Evolutionary conservation across 345 rosid genomes (phyloP), one percentile per base, ranked within the genome.

Genomic region (Salix viminalis): DNA sequence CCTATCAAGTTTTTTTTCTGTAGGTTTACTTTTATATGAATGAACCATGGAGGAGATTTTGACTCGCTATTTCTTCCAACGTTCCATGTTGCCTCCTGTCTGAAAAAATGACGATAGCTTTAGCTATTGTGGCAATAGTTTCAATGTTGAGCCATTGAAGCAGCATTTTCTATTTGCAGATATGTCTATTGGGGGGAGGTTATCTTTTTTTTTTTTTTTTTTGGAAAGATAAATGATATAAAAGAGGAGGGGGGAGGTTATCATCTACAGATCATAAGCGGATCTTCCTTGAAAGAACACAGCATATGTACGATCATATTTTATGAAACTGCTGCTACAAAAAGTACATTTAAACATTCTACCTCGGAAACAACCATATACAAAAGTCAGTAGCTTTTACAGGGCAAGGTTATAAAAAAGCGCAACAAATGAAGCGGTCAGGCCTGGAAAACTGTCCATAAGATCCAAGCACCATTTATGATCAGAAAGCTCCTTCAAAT

Each of bases 401-500:
- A 26, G 7, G 39, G 6, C 67, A 67, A 23, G 44, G 37, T 78
- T n/a, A 73, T 73, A 66, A 23, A n/a, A 30, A 21, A 44, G n/a
- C 4, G 77, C 34, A 32, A 50, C 52, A 50, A 62, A 42, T 8
- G 2, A 21, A 54, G 65, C 54, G 36, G 48, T 21, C 30, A n/a
- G 81, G 52, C 60, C 46, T 52, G n/a, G 58, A 50, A 37, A 66
- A 67, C 68, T 6, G 72, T 60, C 72, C 46, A 52, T n/a, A 60
- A 36, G 32, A 68, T 69, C 46, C 26, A 65, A 68, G 60, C 54
- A 69, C 11, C 54, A 37, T 64, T 23, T 61, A 21, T 65, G 50
- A 19, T 34, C 77, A 76, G 26, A 41, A 67, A 42, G 58, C n/a
- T 28, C 39, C 70, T 44, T 14, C 71, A 16, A 75, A 68, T 16